Evolutionary conservation across 2,329 filamentous ascomycete species (phyloP).

Genomic region (Botryosphaeria agaves): DNA sequence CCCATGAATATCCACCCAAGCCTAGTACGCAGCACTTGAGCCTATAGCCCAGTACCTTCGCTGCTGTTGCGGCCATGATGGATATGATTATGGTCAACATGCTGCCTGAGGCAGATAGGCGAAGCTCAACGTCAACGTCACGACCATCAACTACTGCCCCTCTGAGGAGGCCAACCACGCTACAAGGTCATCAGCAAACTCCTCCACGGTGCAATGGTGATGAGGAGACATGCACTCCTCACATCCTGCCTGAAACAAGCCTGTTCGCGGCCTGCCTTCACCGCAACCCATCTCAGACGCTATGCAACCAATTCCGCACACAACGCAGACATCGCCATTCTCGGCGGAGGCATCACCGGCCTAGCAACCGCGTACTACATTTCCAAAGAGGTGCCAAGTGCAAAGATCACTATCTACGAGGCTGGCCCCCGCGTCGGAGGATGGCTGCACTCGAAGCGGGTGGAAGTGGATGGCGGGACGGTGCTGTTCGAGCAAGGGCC

Average conservation of each 20-base stretch:
- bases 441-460: conserved; percentile 57
- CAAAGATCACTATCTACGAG: conserved; percentile 71
- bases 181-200: too few species aligned
- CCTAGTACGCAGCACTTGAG: background rate
- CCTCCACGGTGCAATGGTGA: background rate
- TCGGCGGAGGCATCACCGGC: conserved; percentile 74
- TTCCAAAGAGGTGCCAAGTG: conserved; percentile 45
- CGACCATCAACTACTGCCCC: too few species aligned
- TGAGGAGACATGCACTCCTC: background rate
- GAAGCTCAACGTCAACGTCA: background rate
- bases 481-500: conserved; percentile 75
- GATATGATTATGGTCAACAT: background rate
- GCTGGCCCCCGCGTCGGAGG: conserved; percentile 53
- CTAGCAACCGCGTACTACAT: conserved; percentile 66
- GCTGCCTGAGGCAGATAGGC: background rate
- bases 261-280: too few species aligned
- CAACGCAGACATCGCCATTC: conserved; percentile 43
- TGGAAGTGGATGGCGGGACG: conserved; percentile 41
- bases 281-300: background rate
- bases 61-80: background rate
- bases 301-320: conserved; percentile 5
- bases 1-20: too few species aligned
- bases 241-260: background rate
- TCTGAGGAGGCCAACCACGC: too few species aligned
- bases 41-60: background rate